A percentile compares a stretch with the other conserved stretches of the same genome.
Evolutionary conservation across 768 basidiomycete species (phyloP).

Genomic region (Tricholoma flavovirens): DNA sequence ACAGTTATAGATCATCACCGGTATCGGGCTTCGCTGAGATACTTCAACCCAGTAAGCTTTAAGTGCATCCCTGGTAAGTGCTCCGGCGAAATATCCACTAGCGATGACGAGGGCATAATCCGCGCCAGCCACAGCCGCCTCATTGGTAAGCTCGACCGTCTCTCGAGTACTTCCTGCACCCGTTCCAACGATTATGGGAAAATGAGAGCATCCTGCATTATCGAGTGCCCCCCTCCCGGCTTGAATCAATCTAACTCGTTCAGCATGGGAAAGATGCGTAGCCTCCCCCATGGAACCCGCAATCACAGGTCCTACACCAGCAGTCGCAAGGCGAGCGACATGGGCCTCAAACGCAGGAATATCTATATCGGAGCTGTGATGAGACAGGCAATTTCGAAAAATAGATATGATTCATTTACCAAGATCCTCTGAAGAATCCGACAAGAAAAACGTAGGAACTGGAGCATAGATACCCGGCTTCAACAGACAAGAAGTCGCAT

Average conservation of each 20-base stretch:
- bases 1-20: conserved; percentile 89
- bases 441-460: conserved; percentile 79
- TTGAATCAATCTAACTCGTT: conserved; percentile 60
- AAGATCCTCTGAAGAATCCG: conserved; percentile 64
- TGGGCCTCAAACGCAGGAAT: conserved; percentile 63
- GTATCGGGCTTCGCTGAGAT: conserved; percentile 73
- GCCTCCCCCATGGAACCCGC: conserved; percentile 87
- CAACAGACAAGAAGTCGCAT: conserved; percentile 46
- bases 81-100: conserved; percentile 84
- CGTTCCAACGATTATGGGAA: conserved; percentile 79
- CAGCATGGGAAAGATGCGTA: conserved; percentile 61
- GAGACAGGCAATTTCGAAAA: conserved; percentile 4
- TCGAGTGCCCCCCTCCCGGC: conserved; percentile 71
- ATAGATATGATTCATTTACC: conserved; percentile 39
- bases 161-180: conserved; percentile 81
- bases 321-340: conserved; percentile 54
- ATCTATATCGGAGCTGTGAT: conserved; percentile 35
- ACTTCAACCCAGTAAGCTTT: conserved; percentile 79
- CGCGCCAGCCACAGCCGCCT: conserved; percentile 81
- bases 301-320: conserved; percentile 67
- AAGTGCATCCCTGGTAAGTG: conserved; percentile 61
- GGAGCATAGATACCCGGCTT: conserved; percentile 79
- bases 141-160: conserved; percentile 66
- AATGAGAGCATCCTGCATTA: conserved; percentile 44
- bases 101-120: conserved; percentile 83